Evolutionary conservation across 2,329 filamentous ascomycete species (phyloP), one percentile per base, ranked within the genome.

Genomic region (Stemphylium lycopersici): DNA sequence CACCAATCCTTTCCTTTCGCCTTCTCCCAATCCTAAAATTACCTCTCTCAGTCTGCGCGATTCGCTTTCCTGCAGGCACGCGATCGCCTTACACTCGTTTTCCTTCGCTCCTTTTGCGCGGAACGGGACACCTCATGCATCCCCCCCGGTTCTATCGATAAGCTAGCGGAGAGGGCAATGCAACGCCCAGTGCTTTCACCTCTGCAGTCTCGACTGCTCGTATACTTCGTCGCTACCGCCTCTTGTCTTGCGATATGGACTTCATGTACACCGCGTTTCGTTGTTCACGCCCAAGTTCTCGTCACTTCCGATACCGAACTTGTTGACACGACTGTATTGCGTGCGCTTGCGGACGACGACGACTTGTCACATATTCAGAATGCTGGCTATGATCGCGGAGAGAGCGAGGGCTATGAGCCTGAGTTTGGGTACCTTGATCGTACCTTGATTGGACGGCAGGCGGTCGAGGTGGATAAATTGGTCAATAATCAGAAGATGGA

Each of bases 181-280:
- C 77, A 76, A 69, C 77, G 76, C 65, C 75, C 74, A 29, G 78
- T 87, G 75, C 82, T 88, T 74, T 87, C 83, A 72, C 86, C 84
- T 67, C 79, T 90, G 63, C 90, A 90, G 79, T 88, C 87, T 77
- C 87, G 89, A 71, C 84, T 91, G 68, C 84, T 84, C 70, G 86
- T 87, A 66, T 90, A 87, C 52, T 71, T 89, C 48, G 79, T 83
- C 66, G 84, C 86, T 48, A 84, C 85, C 29, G 75, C 84, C 26
- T 69, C 89, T 45, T 73, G 90, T 29, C 65, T 88, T 31, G 67
- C 85, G 34, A 71, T 91, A 37, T 89, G 86, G 69, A 76, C 89
- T 52, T 74, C 84, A 22, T 79, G 90, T 33, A 83, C 83, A 52
- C 81, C 81, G 39, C 82, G 84, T 0, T 79, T 55, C 15, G 59